phyloP scores from a whole-genome alignment of 495 filamentous ascomycete species.

The Xanthoparmelia taractica region DNA sequence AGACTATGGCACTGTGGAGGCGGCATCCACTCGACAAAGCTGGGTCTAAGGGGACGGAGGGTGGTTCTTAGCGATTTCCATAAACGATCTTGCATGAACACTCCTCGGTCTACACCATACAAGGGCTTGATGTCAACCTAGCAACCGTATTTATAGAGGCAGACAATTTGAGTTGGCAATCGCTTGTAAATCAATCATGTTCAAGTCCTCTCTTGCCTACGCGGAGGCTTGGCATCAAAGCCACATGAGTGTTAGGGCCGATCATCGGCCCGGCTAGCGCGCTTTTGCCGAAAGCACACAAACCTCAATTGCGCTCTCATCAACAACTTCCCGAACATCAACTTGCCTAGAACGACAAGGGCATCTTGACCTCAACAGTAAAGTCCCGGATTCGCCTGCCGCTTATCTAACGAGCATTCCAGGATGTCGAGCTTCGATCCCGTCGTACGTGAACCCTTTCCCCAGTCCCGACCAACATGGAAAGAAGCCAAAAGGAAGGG shows the following conservation, averaged over 20 bases:
- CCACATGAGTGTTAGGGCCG: background rate
- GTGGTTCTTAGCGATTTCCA: background rate
- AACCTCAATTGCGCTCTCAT: constrained; percentile 21
- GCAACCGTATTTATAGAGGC: no score
- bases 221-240: no score
- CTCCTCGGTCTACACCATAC: no score
- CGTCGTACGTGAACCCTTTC: constrained; percentile 62
- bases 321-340: constrained; percentile 41
- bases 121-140: no score
- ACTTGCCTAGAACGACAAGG: constrained; percentile 41
- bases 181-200: background rate
- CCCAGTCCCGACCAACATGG: constrained; percentile 31
- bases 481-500: background rate
- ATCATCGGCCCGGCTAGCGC: constrained; percentile 16
- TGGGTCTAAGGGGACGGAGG: background rate
- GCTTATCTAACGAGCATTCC: constrained; percentile 44
- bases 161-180: background rate
- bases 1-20: constrained; percentile 8
- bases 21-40: background rate
- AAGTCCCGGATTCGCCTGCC: constrained; percentile 33
- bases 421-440: constrained; percentile 97
- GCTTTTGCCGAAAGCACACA: constrained; percentile 20
- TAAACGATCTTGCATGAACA: no score
- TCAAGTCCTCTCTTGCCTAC: no score
- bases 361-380: constrained; percentile 33